phyloP scores from a whole-genome alignment of 495 filamentous ascomycete species.

The Penicillium pulvis region DNA sequence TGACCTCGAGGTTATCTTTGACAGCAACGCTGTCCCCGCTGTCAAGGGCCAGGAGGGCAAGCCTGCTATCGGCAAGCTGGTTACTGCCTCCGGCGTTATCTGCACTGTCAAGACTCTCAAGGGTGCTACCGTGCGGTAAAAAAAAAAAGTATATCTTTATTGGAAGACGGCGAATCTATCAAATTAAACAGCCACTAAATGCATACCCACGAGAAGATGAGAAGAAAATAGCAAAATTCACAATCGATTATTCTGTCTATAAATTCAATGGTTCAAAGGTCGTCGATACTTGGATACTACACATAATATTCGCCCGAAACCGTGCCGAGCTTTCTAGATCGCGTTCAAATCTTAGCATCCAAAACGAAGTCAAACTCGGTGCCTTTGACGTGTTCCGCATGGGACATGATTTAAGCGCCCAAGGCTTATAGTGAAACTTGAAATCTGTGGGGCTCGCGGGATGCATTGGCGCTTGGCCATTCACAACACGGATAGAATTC shows the following conservation, averaged over 20 bases:
- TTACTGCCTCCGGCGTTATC: constrained; percentile 67
- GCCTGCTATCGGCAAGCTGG: constrained; percentile 66
- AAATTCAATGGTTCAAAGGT: not conserved
- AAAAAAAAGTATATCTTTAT: constrained; percentile 7
- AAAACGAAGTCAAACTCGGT: not conserved
- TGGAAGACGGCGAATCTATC: constrained; percentile 5
- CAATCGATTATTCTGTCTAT: constrained; percentile 7
- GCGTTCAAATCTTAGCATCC: too few species aligned
- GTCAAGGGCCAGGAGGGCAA: constrained; percentile 62
- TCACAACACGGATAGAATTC: not conserved
- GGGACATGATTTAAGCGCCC: not conserved
- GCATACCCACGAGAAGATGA: constrained; percentile 38
- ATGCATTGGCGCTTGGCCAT: not conserved
- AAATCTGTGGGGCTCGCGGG: not conserved
- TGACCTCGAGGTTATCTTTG: constrained; percentile 75
- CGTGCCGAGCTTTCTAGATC: not conserved
- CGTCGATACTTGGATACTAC: not conserved
- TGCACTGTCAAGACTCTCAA: constrained; percentile 75
- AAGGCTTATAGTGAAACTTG: not conserved
- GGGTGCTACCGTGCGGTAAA: constrained; percentile 67
- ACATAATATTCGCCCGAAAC: not conserved
- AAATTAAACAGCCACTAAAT: constrained; percentile 25
- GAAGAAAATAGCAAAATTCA: constrained; percentile 21
- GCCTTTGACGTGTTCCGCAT: not conserved
- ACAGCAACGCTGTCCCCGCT: constrained; percentile 61